Conservation (phyloP, 2,329 filamentous ascomycete species). For the Arthrobotrys sphaeroides region DNA sequence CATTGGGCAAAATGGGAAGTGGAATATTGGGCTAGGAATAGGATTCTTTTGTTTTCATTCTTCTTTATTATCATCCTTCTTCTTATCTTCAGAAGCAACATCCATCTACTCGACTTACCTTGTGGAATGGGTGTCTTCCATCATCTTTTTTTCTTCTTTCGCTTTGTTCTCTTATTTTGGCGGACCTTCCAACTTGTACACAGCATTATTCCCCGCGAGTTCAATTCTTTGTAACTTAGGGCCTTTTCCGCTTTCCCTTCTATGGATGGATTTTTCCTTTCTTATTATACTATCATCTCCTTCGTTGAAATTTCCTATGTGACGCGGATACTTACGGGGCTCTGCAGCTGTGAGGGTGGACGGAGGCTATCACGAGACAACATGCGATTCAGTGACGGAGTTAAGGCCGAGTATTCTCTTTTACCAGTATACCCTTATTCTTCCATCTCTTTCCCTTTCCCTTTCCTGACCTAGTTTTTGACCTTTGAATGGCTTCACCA, state of each 20-base stretch:
- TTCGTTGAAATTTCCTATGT: slow-evolving; percentile 16
- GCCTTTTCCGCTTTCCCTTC: slow-evolving; percentile 17
- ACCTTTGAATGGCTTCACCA: background rate
- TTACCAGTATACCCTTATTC: slow-evolving; percentile 14
- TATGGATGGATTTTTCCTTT: slow-evolving; percentile 19
- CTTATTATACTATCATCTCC: slow-evolving; percentile 6
- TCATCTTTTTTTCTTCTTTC: too few species aligned
- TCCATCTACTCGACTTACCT: background rate
- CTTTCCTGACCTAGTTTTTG: slow-evolving; percentile 1
- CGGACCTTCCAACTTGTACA: slow-evolving; percentile 28
- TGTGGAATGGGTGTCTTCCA: background rate
- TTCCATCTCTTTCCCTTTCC: slow-evolving; percentile 8
- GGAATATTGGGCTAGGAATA: slow-evolving; percentile 35
- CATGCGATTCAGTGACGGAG: slow-evolving; percentile 15
- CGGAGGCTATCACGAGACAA: background rate
- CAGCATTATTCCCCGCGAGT: slow-evolving; percentile 19
- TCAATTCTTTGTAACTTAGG: slow-evolving; percentile 41
- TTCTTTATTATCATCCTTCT: slow-evolving; percentile 3
- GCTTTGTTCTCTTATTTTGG: too few species aligned
- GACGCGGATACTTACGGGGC: slow-evolving; percentile 12
- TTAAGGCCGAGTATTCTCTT: background rate
- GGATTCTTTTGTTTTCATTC: slow-evolving; percentile 15
- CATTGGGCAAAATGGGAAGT: slow-evolving; percentile 28
- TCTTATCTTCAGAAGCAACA: background rate
- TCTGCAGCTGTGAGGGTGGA: background rate